phyloP scores from a whole-genome alignment of 352 stramenopile genomes.

The Phytophthora pluvialis region DNA sequence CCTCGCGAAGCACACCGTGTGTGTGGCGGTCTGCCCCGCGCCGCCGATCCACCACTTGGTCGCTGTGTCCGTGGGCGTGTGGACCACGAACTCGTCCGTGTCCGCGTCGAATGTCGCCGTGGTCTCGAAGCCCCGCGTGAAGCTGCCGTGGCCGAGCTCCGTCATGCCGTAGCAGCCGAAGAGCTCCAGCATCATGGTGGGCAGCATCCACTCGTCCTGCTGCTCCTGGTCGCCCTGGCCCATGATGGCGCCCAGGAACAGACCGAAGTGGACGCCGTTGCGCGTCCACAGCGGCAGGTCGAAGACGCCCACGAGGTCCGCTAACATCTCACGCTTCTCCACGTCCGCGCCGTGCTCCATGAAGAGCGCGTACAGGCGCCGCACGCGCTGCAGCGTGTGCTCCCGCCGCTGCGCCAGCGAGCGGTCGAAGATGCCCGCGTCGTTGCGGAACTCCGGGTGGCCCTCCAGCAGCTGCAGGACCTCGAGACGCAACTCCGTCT shows the following conservation, averaged over 20 bases:
- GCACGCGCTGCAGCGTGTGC: constrained; percentile 59
- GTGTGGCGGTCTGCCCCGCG: constrained; percentile 93
- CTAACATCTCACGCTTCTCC: constrained; percentile 67
- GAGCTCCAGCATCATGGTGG: constrained; percentile 77
- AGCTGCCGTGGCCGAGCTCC: constrained; percentile 92
- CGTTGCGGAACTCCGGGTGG: constrained; percentile 51
- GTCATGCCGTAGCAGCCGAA: constrained; percentile 92
- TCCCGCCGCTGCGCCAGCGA: constrained; percentile 56
- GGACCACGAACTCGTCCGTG: constrained; percentile 93
- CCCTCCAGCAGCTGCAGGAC: constrained; percentile 55
- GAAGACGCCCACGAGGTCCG: constrained; percentile 70
- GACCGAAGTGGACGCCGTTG: constrained; percentile 84
- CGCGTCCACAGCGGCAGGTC: constrained; percentile 72
- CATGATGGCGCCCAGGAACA: constrained; percentile 83
- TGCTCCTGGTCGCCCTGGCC: constrained; percentile 81
- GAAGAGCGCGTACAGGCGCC: constrained; percentile 66
- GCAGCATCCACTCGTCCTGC: constrained; percentile 80
- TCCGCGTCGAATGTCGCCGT: constrained; percentile 94
- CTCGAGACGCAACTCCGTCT: constrained; percentile 55
- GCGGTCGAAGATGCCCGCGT: constrained; percentile 54
- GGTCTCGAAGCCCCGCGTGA: constrained; percentile 92
- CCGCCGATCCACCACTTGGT: constrained; percentile 98
- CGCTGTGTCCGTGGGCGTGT: constrained; percentile 95
- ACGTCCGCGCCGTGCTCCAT: constrained; percentile 57
- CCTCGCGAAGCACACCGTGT: constrained; percentile 95